Evolutionary conservation across 1,284 basidiomycete species (phyloP).

Genomic region (Trichosporon ovoides): DNA sequence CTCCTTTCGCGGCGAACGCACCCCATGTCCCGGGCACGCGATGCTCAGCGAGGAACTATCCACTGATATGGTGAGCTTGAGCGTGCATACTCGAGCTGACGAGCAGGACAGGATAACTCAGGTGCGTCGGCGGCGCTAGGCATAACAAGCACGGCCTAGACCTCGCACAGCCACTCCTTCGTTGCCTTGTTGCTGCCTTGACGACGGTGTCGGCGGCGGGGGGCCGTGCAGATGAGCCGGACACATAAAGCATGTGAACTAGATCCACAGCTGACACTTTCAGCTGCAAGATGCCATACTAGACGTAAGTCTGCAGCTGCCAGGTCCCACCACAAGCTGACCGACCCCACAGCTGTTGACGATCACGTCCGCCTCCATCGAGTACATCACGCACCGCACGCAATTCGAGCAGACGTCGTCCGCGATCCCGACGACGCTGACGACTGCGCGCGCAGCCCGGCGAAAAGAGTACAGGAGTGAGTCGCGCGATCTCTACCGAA

Average conservation of each 20-base stretch:
- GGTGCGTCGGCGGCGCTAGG: too few relatives aligned
- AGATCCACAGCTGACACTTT: constrained; percentile 2
- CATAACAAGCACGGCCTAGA: too few relatives aligned
- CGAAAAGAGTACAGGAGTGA: constrained; percentile 35
- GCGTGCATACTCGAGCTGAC: constrained; percentile 4
- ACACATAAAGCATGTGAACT: neutral
- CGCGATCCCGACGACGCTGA: constrained; percentile 38
- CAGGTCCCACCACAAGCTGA: neutral
- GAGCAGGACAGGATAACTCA: constrained; percentile 48
- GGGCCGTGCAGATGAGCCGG: neutral
- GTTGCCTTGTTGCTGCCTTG: neutral
- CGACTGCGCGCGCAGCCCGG: constrained; percentile 29
- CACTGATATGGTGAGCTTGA: constrained; percentile 44
- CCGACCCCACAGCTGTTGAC: constrained; percentile 40
- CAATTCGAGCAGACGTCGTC: constrained; percentile 43
- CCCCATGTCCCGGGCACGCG: constrained; percentile 27
- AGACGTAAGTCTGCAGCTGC: constrained; percentile 31
- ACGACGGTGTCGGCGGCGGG: too few relatives aligned
- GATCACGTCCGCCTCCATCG: constrained; percentile 46
- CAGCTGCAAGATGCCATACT: constrained; percentile 49
- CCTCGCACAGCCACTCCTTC: neutral
- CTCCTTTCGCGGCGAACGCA: constrained; percentile 3
- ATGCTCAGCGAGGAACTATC: constrained; percentile 49
- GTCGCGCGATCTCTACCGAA: neutral
- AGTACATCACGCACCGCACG: constrained; percentile 46